Percentiles rank a stretch among this genome's conserved stretches.
These are phyloP conservation scores for Geotrichum bryndzae DNA, from an alignment of 1,139 yeast genomes.

Conservation along the genomic window DNA sequence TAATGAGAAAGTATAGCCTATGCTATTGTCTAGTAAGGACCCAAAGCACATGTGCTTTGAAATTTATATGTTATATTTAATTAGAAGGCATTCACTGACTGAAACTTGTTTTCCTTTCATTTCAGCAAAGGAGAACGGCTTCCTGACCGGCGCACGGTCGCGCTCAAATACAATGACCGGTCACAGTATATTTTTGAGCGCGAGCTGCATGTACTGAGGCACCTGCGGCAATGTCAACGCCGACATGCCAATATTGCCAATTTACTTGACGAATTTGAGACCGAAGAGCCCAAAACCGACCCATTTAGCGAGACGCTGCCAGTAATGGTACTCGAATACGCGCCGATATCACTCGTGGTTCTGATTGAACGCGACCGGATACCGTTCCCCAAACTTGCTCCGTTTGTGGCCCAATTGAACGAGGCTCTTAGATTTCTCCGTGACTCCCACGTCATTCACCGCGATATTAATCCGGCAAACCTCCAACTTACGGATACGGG, in stretches of 20 bases:
- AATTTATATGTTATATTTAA: no score
- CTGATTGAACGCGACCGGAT: slow-evolving; percentile 8
- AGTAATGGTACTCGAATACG: slow-evolving; percentile 15
- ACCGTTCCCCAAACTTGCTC: slow-evolving; percentile 42
- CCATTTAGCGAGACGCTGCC: neutral
- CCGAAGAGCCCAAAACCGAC: neutral
- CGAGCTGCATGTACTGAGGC: slow-evolving; percentile 6
- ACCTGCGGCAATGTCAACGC: neutral
- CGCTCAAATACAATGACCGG: slow-evolving; percentile 14
- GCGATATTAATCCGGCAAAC: slow-evolving; percentile 94
- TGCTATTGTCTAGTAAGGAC: neutral
- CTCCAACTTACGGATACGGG: slow-evolving; percentile 82
- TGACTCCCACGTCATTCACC: slow-evolving; percentile 86
- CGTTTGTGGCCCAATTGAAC: slow-evolving; percentile 85
- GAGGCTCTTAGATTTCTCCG: slow-evolving; percentile 92
- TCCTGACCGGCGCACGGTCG: slow-evolving; percentile 7
- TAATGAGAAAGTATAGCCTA: neutral
- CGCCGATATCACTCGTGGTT: slow-evolving; percentile 12
- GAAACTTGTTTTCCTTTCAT: neutral
- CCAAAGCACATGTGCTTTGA: neutral
- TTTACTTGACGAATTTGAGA: slow-evolving; percentile 9
- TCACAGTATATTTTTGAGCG: slow-evolving; percentile 8
- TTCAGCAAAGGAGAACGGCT: neutral
- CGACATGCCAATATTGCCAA: slow-evolving; percentile 15
- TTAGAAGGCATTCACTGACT: neutral